These are phyloP conservation scores for Naematelia encephala DNA, from an alignment of 768 basidiomycete genomes.

Conservation along the genomic window DNA sequence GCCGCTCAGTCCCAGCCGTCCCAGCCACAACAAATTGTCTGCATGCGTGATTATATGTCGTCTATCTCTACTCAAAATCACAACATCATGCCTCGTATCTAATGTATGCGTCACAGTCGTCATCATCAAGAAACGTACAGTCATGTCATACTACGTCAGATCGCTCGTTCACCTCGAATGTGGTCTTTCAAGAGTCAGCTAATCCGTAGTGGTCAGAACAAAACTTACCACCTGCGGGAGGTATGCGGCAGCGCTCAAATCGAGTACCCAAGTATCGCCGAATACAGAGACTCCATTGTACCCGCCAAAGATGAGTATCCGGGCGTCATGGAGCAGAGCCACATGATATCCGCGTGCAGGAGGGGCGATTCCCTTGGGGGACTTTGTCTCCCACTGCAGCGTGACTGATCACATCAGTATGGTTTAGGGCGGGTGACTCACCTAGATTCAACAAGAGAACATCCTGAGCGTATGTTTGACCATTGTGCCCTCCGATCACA, in stretches of 20 bases:
- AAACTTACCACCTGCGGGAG: conserved; percentile 77
- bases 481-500: conserved; percentile 84
- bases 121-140: no score
- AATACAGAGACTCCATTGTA: conserved; percentile 61
- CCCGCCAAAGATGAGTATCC: conserved; percentile 82
- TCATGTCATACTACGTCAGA: not conserved
- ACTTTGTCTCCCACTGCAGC: conserved; percentile 74
- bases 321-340: conserved; percentile 73
- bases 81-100: no score
- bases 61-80: no score
- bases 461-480: conserved; percentile 64
- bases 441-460: conserved; percentile 83
- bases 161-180: conserved; percentile 2
- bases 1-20: no score
- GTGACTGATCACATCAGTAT: conserved; percentile 59
- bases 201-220: conserved; percentile 1
- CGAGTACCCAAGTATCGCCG: conserved; percentile 80
- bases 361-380: conserved; percentile 65
- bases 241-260: conserved; percentile 82
- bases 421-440: conserved; percentile 44
- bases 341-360: conserved; percentile 79
- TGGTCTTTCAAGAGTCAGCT: no score
- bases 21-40: no score
- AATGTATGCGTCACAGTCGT: no score
- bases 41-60: no score